These are phyloP conservation scores for Flueggea neowawraea DNA, from an alignment of 441 rosid species.

Conservation along the genomic window DNA sequence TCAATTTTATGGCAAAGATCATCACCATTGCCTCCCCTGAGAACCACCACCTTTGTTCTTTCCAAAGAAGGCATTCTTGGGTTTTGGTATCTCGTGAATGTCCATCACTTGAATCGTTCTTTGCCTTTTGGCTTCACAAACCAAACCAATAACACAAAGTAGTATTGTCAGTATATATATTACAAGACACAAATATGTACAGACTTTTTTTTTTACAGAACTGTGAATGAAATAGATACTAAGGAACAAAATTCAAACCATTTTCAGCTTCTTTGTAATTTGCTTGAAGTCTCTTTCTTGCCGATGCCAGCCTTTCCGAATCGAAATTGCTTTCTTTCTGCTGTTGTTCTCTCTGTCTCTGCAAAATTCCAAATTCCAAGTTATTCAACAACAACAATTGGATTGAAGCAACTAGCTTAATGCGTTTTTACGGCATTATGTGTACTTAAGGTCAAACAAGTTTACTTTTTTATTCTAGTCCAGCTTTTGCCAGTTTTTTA, in stretches of 20 bases:
- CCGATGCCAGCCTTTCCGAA: slow-evolving; percentile 60
- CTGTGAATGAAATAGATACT: background rate
- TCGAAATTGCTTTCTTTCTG: slow-evolving; percentile 51
- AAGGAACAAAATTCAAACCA: slow-evolving; percentile 44
- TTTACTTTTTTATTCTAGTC: background rate
- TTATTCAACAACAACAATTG: too few species aligned
- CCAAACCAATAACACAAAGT: slow-evolving; percentile 1
- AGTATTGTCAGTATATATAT: slow-evolving; percentile 1
- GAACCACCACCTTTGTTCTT: slow-evolving; percentile 80
- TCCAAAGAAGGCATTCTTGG: slow-evolving; percentile 80
- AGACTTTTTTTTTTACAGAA: background rate
- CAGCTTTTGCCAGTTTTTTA: background rate
- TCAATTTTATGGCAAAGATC: slow-evolving; percentile 10
- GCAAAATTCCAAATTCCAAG: slow-evolving; percentile 19
- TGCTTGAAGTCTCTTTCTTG: slow-evolving; percentile 82
- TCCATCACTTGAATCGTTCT: slow-evolving; percentile 99
- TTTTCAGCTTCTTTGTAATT: slow-evolving; percentile 88
- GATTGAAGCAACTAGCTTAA: too few species aligned
- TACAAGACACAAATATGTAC: too few species aligned
- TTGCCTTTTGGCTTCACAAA: slow-evolving; percentile 88
- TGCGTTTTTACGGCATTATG: too few species aligned
- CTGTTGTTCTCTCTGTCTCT: slow-evolving; percentile 70
- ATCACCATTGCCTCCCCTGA: slow-evolving; percentile 91
- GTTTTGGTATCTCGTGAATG: slow-evolving; percentile 94
- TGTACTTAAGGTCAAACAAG: too few species aligned